phyloP scores from a whole-genome alignment of 768 basidiomycete genomes.

The Roridomyces roridus region DNA sequence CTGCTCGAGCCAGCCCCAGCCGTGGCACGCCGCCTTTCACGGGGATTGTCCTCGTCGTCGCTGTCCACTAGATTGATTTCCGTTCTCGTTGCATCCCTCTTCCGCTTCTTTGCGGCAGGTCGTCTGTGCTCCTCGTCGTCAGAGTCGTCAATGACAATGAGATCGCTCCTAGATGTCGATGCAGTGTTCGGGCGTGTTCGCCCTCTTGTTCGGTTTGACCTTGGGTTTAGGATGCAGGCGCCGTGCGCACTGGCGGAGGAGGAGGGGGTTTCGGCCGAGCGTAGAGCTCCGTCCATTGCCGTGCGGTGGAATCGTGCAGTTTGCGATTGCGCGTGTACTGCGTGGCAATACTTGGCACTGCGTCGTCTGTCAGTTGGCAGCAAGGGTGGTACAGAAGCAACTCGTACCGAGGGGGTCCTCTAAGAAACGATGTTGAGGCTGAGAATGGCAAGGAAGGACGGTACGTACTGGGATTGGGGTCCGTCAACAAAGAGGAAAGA shows the following conservation, averaged over 20 bases:
- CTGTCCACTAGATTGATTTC: constrained; percentile 38
- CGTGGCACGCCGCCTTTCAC: constrained; percentile 28
- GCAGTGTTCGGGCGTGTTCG: constrained; percentile 22
- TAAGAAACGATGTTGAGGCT: constrained; percentile 31
- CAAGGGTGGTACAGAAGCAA: neutral
- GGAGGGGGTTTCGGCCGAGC: constrained; percentile 56
- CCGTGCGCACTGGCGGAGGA: constrained; percentile 29
- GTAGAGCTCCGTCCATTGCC: constrained; percentile 77
- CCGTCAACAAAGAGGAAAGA: constrained; percentile 89
- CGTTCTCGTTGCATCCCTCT: constrained; percentile 31
- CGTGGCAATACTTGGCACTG: constrained; percentile 75
- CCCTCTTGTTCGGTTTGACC: constrained; percentile 29
- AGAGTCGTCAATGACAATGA: constrained; percentile 38
- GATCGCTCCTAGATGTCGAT: constrained; percentile 22
- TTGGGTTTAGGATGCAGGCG: constrained; percentile 42
- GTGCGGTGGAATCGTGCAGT: constrained; percentile 78
- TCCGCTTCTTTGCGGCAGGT: constrained; percentile 41
- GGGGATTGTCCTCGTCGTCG: constrained; percentile 21
- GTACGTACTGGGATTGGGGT: constrained; percentile 88
- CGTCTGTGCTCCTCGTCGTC: constrained; percentile 30
- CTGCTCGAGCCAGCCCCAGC: constrained; percentile 14
- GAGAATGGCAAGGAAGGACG: neutral
- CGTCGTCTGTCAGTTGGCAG: neutral
- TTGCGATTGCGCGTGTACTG: constrained; percentile 70
- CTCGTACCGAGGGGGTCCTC: constrained; percentile 74